Base-by-base conservation (phyloP, 169 alveolate genomes). In the Sarcocystis neurona region DNA sequence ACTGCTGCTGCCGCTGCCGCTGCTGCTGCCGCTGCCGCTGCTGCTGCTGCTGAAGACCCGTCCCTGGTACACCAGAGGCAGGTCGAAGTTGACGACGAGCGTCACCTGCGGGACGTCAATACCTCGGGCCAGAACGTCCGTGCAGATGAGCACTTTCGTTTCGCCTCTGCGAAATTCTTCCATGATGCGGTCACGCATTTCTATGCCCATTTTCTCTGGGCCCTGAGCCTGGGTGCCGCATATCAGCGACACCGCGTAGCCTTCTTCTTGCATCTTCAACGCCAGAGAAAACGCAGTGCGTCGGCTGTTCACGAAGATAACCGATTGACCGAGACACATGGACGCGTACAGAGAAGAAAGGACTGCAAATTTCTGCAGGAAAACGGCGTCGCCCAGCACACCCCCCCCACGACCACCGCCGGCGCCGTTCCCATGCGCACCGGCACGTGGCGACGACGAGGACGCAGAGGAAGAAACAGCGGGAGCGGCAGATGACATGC, bases 51-150 rank as follows among this genome's bases (percentile, higher is more conserved):
- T 50, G 60, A 8, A 8, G 34, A 58, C 85, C 44, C 90, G 82
- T 20, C 90, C 90, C 53, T 43, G 48, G 89, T 90, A 90, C 63
- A 79, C 85, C 68, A 92, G 85, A 27, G 99, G 99, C 48, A 97
- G 89, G 48, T 98, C 99, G 94, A 95, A 98, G 94, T 97, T 97
- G 79, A 98, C 96, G 53, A 98, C 99, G 37, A 97, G 92, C 3
- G 97, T 93, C 87, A 97, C 98, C 74, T 82, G 92, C 48, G 99
- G 99, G 18, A 98, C 99, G 93, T 99, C 99, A 44, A 98, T 98
- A 58, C 99, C 99, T 92, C 99, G 96, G 3, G 99, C 97, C 68
- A 98, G 94, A 60, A 98, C 97, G 93, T 99, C 99, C 50, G 99
- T 98, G 84, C 99, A 95, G 56, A 99, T 97, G 85, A 99, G 93